Base-by-base conservation (phyloP, 2,329 filamentous ascomycete genomes). In the Pestalotiopsis sp. region DNA sequence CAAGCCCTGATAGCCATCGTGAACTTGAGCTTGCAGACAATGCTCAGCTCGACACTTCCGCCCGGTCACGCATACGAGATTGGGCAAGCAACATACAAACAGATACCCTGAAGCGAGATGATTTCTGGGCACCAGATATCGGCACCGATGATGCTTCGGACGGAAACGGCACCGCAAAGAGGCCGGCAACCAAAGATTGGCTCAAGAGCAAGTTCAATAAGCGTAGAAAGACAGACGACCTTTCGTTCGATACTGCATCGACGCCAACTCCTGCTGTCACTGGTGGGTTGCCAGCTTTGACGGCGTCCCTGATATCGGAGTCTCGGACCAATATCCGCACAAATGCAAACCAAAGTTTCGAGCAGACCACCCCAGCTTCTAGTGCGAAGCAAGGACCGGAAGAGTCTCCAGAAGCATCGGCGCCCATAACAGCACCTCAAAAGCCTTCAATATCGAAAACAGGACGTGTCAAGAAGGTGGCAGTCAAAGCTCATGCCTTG, bases 1-100 rank as follows among this genome's bases (percentile, higher is more conserved):
- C 83, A 4, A 80, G 78, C 60, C 76, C 78, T 11, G 72, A 75
- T 67, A 78, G 76, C 70, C 71, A 76, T 66, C 69, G 72, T 61
- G 72, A 77, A 45, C 58, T 74, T 36, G 67, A 75, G 62, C 63
- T 74, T 11, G 45, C 57, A 25, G 41, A 64, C 25, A 66, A 61
- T 25, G 31, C 49, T 25, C 49, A 70, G 64, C 63, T 73, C 9
- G 71, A 71, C 39, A 66, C 58, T 9, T 71, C 75, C 13, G 73
- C 71, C 63, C 71, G 39, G 25, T 70, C 60, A 68, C 73, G 68
- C 23, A 78, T 78, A 72, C 66, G 72, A 61, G 70, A 72, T 57
- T 78, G 77, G 77, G 74, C 75, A 1, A 70, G 70, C 6, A 66
- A 70, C 27, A 69, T 78, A 7, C 67, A 69, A 11, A 17, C 41